Evolutionary conservation across 345 rosid genomes (phyloP), one percentile per base, ranked within the genome.

Genomic region (Ailanthus altissimus): DNA sequence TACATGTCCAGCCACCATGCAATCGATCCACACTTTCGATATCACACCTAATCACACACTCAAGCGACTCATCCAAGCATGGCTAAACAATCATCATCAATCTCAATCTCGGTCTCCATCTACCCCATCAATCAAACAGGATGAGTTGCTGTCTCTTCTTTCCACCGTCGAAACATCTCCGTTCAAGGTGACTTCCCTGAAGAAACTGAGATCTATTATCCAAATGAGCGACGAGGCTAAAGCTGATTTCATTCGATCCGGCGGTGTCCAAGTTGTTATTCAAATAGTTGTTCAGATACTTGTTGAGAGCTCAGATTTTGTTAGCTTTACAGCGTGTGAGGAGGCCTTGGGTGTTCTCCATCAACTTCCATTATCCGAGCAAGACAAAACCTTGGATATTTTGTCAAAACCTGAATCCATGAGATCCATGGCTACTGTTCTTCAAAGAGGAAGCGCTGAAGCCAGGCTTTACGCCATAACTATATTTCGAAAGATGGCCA

Each of bases 1-100:
- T 40, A 75, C 78, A 0, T 88, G 91, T 77, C 91, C 91, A 3
- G 77, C 85, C 28, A 82, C 85, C 49, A 84, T 84, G 87, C 87
- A 81, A 57, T 14, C 58, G 13, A 1, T 84, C 21, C 71, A 56
- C 53, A 56, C 43, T 69, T 77, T 81, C 26, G 74, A 51, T 21
- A 13, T 79, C 72, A 84, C 84, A 9, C 86, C 87, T 1, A 84
- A 81, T 63, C 81, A 69, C 81, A 79, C 81, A 32, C 84, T 84
- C 79, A 77, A 76, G 46, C 74, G 84, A 40, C 84, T 84, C 75
- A 84, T 84, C 18, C 67, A 47, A 21, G 42, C 84, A 0, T 84
- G 84, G 84, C 68, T 11, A 50, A 20, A 0, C 13, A 16, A 60
- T 10, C 60, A 60, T 15, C 32, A 46, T 32, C 67, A 32, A 15